A percentile compares a stretch with the other conserved stretches of the same genome.
These are phyloP conservation scores for Alternaria gansuensis DNA, from an alignment of 2,329 filamentous ascomycete genomes.

Conservation along the genomic window DNA sequence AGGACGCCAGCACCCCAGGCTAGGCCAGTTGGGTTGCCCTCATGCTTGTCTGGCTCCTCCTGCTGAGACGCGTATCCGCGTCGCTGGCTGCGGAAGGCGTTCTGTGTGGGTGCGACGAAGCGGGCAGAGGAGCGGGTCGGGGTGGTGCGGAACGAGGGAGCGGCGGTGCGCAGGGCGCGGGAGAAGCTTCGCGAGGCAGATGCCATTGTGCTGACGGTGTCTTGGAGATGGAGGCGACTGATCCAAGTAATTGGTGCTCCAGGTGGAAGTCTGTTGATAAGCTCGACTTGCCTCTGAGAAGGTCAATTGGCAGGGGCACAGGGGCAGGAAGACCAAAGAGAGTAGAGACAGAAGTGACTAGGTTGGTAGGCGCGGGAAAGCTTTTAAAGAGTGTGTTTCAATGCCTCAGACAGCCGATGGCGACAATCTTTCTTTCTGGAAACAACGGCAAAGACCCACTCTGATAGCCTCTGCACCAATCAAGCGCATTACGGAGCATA, in stretches of 20 bases:
- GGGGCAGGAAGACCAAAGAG: slow-evolving; percentile 12
- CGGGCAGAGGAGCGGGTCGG: slow-evolving; percentile 63
- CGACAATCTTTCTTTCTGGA: slow-evolving; percentile 34
- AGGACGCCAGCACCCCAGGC: slow-evolving; percentile 47
- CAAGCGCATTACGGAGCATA: slow-evolving; percentile 10
- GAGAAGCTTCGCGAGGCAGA: slow-evolving; percentile 48
- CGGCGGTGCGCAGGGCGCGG: slow-evolving; percentile 53
- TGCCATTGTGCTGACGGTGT: slow-evolving; percentile 40
- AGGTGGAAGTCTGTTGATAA: slow-evolving; percentile 13
- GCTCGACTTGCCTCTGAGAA: slow-evolving; percentile 6
- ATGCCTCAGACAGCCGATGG: slow-evolving; percentile 23
- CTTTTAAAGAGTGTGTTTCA: slow-evolving; percentile 25
- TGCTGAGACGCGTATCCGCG: slow-evolving; percentile 77
- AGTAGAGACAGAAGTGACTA: slow-evolving; percentile 13
- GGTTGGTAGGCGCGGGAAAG: slow-evolving; percentile 6
- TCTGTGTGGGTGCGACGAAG: slow-evolving; percentile 67
- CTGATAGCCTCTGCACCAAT: slow-evolving; percentile 27
- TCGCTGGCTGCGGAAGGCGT: slow-evolving; percentile 77
- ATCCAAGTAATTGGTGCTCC: not conserved
- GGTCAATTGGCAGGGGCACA: slow-evolving; percentile 25
- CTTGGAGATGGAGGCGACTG: slow-evolving; percentile 3
- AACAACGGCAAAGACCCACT: slow-evolving; percentile 25
- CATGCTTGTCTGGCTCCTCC: slow-evolving; percentile 55
- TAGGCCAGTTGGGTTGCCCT: slow-evolving; percentile 62
- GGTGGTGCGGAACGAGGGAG: slow-evolving; percentile 64